These are phyloP conservation scores for Fusarium albidum DNA, from an alignment of 2,329 filamentous ascomycete genomes.

Conservation along the genomic window DNA sequence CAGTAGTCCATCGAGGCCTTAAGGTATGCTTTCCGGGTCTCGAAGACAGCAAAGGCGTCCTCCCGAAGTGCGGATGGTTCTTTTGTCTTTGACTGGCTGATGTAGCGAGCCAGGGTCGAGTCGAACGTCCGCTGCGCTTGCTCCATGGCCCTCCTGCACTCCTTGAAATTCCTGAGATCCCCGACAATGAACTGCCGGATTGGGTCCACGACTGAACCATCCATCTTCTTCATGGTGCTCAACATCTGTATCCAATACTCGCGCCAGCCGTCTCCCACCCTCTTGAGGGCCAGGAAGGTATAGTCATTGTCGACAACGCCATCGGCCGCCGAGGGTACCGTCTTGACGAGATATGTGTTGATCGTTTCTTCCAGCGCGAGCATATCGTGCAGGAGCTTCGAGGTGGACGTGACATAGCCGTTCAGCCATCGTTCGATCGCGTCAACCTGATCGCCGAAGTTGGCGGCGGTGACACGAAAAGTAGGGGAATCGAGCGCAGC, in stretches of 20 bases:
- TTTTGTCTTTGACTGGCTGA: constrained; percentile 88
- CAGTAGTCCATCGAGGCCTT: constrained; percentile 95
- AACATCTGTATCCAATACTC: constrained; percentile 88
- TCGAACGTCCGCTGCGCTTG: constrained; percentile 86
- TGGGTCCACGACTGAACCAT: constrained; percentile 80
- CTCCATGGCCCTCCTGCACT: constrained; percentile 79
- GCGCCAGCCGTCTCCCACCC: constrained; percentile 83
- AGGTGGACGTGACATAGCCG: constrained; percentile 61
- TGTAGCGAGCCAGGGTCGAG: constrained; percentile 79
- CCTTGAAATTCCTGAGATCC: constrained; percentile 87
- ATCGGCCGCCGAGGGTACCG: constrained; percentile 81
- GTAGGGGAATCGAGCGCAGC: constrained; percentile 96
- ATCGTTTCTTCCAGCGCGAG: constrained; percentile 81
- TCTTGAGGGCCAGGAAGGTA: constrained; percentile 84
- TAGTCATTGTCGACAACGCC: constrained; percentile 95
- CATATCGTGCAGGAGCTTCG: constrained; percentile 68
- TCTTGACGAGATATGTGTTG: constrained; percentile 77
- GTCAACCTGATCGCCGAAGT: constrained; percentile 93
- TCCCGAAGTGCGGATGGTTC: constrained; percentile 90
- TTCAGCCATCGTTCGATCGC: constrained; percentile 92
- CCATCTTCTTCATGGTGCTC: constrained; percentile 78
- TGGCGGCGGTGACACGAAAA: constrained; percentile 85
- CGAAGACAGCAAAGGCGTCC: constrained; percentile 95
- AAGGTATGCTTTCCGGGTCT: constrained; percentile 88
- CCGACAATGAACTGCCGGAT: constrained; percentile 79